Base-by-base conservation (phyloP, 352 stramenopile species). In the Pythium rishiriense region DNA sequence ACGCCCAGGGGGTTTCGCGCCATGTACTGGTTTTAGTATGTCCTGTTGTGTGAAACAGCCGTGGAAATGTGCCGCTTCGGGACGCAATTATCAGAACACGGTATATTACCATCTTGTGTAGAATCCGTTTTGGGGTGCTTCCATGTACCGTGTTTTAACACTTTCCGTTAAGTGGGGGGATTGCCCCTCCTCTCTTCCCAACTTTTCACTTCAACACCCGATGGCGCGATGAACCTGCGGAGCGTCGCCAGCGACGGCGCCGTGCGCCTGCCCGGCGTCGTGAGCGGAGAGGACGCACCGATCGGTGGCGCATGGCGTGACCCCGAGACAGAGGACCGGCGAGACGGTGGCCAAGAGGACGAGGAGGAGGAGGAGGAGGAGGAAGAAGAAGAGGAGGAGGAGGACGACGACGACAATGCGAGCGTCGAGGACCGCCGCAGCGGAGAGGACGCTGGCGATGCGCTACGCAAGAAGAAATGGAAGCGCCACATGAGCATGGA, bases 241-340 rank as follows among this genome's bases (percentile, higher is more conserved):
- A 64, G 58, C 58, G 42, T 64, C 25, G 58, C 47, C 11, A 64
- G 58, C 58, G 46, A 58, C 35, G 58, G 55, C 2, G 47, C 51
- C 26, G 47, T 57, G 3, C 45, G 58, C 6, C 39, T 41, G 28
- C 29, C 33, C 29, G 37, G 17, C 15, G 15, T 29, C 26, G 53
- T 26, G 4, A 9, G 14, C 21, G 53, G 14, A 8, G 37, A 33
- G 24, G 41, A 17, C 19, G 26, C 28, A 3, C 19, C 24, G 9
- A 24, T 15, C 14, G 29, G 12, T 12, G 28, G 22, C 33, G n/a
- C n/a, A n/a, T n/a, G n/a, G n/a, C n/a, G n/a, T n/a, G n/a, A n/a
- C n/a, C n/a, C n/a, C n/a, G n/a, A n/a, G n/a, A n/a, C n/a, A n/a
- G n/a, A n/a, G n/a, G n/a, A n/a, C n/a, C n/a, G n/a, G n/a, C n/a